phyloP scores from a whole-genome alignment of 208 protist species.

The Leishmania turanica region DNA sequence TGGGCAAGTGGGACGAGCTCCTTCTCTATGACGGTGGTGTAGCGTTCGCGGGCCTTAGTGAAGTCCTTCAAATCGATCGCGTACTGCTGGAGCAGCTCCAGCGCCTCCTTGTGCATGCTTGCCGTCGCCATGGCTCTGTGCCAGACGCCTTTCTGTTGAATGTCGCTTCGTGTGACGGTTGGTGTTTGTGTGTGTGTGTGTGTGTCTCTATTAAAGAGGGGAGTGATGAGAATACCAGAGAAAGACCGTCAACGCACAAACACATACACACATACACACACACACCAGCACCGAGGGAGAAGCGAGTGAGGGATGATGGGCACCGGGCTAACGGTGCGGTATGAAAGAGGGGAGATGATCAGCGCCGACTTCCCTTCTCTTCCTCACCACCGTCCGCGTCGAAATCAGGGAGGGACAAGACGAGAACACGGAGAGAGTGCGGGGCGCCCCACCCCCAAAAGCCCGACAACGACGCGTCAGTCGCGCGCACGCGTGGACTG shows the following conservation, averaged over 20 bases:
- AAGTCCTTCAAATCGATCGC: slow-evolving; percentile 82
- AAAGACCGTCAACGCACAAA: neutral
- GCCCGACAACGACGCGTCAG: neutral
- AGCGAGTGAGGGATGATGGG: neutral
- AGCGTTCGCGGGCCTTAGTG: slow-evolving; percentile 60
- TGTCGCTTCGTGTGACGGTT: neutral
- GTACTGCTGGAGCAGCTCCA: slow-evolving; percentile 71
- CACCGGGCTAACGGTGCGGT: neutral
- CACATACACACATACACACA: too few species aligned
- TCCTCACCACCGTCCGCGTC: neutral
- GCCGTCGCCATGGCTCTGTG: slow-evolving; percentile 48
- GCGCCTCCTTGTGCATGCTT: slow-evolving; percentile 44
- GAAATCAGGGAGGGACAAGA: neutral
- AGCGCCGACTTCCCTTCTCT: neutral
- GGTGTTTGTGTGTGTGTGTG: neutral
- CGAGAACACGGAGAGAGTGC: neutral
- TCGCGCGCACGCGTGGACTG: neutral
- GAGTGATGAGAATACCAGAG: neutral
- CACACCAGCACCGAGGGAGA: neutral
- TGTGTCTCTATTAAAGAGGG: neutral
- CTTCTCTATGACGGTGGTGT: slow-evolving; percentile 45
- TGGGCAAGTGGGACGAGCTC: slow-evolving; percentile 32
- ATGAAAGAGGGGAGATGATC: neutral
- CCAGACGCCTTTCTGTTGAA: neutral
- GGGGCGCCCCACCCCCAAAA: too few species aligned